A percentile compares a stretch with the other conserved stretches of the same genome.
phyloP scores from a whole-genome alignment of 2,329 filamentous ascomycete genomes.

The Exophiala aquamarina region DNA sequence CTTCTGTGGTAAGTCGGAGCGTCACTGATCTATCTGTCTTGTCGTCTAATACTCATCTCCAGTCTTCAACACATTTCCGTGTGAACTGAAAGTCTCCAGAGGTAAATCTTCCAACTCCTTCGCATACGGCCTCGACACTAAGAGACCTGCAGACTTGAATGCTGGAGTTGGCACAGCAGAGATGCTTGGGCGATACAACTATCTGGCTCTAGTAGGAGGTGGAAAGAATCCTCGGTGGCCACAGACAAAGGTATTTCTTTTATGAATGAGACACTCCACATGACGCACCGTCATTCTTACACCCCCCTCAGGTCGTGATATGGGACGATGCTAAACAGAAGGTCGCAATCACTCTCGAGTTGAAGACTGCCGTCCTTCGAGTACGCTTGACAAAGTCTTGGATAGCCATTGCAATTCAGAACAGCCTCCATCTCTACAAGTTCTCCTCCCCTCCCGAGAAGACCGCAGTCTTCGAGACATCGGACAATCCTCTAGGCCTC shows the following conservation, averaged over 20 bases:
- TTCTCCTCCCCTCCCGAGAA: constrained; percentile 72
- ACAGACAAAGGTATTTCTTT: constrained; percentile 70
- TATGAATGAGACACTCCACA: background rate
- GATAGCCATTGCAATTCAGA: constrained; percentile 77
- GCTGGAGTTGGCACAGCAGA: constrained; percentile 78
- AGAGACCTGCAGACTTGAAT: constrained; percentile 62
- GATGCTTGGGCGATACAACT: constrained; percentile 85
- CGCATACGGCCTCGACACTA: background rate
- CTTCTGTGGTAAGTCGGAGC: constrained; percentile 68
- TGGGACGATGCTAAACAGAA: constrained; percentile 86
- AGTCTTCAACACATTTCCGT: constrained; percentile 75
- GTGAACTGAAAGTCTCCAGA: constrained; percentile 65
- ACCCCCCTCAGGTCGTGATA: constrained; percentile 61
- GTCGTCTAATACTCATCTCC: no score
- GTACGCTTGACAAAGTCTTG: constrained; percentile 74
- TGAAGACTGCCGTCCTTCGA: constrained; percentile 76
- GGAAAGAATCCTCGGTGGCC: constrained; percentile 82
- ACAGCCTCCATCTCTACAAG: constrained; percentile 77
- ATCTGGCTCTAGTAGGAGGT: constrained; percentile 84
- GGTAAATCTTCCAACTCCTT: constrained; percentile 38
- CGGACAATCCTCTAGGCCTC: constrained; percentile 78
- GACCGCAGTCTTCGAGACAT: constrained; percentile 76
- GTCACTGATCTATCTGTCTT: no score
- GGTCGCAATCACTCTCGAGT: constrained; percentile 72
- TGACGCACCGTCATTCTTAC: constrained; percentile 5